Conservation (phyloP, 2,329 filamentous ascomycete genomes). For the Aspergillus phoenicis region DNA sequence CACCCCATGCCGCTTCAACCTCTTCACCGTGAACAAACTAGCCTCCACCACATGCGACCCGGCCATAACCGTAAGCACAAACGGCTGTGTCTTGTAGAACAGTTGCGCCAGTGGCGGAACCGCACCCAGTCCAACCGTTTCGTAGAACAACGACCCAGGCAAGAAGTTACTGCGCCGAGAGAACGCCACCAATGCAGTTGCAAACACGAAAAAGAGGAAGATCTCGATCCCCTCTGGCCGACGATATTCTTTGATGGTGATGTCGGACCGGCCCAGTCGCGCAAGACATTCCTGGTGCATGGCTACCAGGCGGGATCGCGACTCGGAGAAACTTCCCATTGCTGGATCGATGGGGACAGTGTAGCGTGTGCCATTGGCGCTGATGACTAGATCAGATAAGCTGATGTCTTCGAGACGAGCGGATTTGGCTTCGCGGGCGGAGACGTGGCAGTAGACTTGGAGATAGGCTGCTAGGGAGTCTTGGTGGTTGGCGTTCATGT, state of each 20-base stretch:
- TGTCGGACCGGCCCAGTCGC: constrained; percentile 62
- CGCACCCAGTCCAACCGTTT: constrained; percentile 48
- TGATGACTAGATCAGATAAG: constrained; percentile 65
- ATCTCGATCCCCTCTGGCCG: constrained; percentile 54
- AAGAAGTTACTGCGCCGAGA: constrained; percentile 55
- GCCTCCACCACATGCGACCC: constrained; percentile 68
- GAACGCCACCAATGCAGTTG: constrained; percentile 58
- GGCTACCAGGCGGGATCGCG: constrained; percentile 69
- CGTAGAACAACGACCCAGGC: constrained; percentile 55
- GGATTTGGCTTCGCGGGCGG: constrained; percentile 56
- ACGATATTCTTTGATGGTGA: constrained; percentile 56
- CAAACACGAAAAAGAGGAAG: constrained; percentile 58
- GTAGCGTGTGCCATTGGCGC: constrained; percentile 49
- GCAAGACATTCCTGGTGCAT: constrained; percentile 67
- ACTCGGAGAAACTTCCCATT: constrained; percentile 67
- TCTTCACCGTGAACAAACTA: constrained; percentile 47
- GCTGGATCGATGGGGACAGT: constrained; percentile 69
- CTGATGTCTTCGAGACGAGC: constrained; percentile 68
- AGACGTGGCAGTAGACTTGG: constrained; percentile 67
- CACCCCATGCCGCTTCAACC: constrained; percentile 57
- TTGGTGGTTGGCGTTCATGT: constrained; percentile 86
- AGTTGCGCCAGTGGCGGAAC: constrained; percentile 62
- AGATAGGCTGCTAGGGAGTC: constrained; percentile 76
- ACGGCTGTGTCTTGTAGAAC: constrained; percentile 61
- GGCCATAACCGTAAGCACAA: constrained; percentile 62